phyloP scores from a whole-genome alignment of 306 rosid species.

The Mucuna pruriens region DNA sequence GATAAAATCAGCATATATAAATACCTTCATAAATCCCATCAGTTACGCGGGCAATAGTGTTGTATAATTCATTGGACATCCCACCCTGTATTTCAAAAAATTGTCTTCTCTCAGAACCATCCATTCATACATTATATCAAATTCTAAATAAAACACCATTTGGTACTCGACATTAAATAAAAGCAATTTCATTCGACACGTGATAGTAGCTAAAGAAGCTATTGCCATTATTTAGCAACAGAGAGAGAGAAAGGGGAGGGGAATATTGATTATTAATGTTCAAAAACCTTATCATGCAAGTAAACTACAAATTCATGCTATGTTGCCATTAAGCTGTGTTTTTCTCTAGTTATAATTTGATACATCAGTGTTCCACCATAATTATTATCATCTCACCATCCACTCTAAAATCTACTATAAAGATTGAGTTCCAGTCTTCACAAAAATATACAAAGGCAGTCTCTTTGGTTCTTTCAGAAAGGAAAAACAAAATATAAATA shows the following conservation, averaged over 20 bases:
- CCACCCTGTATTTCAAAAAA: conserved; percentile 80
- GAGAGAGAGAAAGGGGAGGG: background rate
- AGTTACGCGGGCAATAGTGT: conserved; percentile 87
- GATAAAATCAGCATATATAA: conserved; percentile 34
- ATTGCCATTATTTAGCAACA: conserved; percentile 1
- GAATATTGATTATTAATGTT: background rate
- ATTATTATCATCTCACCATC: conserved; percentile 19
- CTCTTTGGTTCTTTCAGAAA: conserved; percentile 26
- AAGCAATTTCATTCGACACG: conserved; percentile 16
- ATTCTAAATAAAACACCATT: conserved; percentile 15
- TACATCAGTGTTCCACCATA: background rate
- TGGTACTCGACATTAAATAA: conserved; percentile 2
- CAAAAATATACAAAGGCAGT: conserved; percentile 9
- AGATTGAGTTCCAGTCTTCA: conserved; percentile 27
- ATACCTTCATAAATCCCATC: conserved; percentile 98
- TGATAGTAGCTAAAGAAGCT: conserved; percentile 4
- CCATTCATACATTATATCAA: background rate
- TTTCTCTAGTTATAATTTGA: conserved; percentile 5
- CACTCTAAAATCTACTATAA: conserved; percentile 21
- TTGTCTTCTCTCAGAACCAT: conserved; percentile 37
- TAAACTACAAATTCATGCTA: conserved; percentile 8
- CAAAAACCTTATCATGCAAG: conserved; percentile 6
- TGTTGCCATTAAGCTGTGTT: background rate
- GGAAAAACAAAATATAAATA: conserved; percentile 20
- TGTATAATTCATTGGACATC: conserved; percentile 98